Conservation (phyloP, 2,329 filamentous ascomycete genomes). For the Dactylellina cionopaga region DNA sequence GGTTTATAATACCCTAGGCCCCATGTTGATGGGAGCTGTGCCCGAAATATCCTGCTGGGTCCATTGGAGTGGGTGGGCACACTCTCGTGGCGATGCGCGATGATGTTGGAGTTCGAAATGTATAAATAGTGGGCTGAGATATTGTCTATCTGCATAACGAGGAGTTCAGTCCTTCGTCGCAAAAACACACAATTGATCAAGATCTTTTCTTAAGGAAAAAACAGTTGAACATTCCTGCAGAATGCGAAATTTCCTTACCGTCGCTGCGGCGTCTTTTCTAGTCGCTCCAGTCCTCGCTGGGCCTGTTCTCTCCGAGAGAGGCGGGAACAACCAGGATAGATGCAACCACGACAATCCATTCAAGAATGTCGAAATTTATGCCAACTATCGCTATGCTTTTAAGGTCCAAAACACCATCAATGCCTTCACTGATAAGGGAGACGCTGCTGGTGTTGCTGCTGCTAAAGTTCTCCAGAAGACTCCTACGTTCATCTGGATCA, state of each 20-base stretch:
- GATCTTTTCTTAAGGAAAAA: not conserved
- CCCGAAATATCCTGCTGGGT: not conserved
- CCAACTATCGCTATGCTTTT: slow-evolving; percentile 63
- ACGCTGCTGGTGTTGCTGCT: slow-evolving; percentile 61
- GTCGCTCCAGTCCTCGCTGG: slow-evolving; percentile 14
- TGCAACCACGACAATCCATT: slow-evolving; percentile 63
- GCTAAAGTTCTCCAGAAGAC: slow-evolving; percentile 61
- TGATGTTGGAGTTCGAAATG: not conserved
- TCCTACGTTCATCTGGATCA: slow-evolving; percentile 64
- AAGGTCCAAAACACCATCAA: slow-evolving; percentile 62
- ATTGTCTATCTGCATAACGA: too few relatives aligned
- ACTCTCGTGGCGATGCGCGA: not conserved
- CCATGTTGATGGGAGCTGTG: not conserved
- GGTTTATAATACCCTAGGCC: slow-evolving; percentile 5
- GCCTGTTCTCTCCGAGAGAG: slow-evolving; percentile 20
- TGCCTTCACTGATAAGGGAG: slow-evolving; percentile 60
- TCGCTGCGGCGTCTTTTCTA: slow-evolving; percentile 24
- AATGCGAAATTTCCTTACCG: slow-evolving; percentile 27
- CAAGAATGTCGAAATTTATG: slow-evolving; percentile 64
- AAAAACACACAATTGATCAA: not conserved
- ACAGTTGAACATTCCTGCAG: not conserved
- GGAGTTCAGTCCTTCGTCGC: not conserved
- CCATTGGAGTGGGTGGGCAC: not conserved
- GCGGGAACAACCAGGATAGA: slow-evolving; percentile 41
- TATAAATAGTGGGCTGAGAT: slow-evolving; percentile 9